Percentiles rank a stretch among this genome's conserved stretches.
Conservation (phyloP, 2,329 filamentous ascomycete genomes). For the Stachybotrys chlorohalonatus region DNA sequence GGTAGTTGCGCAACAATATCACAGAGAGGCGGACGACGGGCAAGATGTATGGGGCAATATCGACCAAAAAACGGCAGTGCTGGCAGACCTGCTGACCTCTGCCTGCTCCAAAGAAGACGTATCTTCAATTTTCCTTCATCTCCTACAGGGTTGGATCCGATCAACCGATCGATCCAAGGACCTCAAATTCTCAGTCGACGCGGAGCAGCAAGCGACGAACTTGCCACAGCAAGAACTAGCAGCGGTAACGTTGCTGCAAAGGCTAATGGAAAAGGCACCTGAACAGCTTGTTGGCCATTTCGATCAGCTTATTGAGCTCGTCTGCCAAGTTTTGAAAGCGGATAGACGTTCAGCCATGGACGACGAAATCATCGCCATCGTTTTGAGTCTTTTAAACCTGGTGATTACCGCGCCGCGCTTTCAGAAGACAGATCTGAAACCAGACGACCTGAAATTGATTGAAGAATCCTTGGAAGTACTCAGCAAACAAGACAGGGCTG, state of each 20-base stretch:
- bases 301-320: constrained; percentile 54
- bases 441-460: constrained; percentile 32
- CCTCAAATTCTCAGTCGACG: constrained; percentile 17
- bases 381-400: constrained; percentile 52
- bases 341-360: constrained; percentile 30
- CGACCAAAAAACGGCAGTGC: constrained; percentile 35
- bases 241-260: constrained; percentile 54
- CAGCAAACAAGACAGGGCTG: constrained; percentile 23
- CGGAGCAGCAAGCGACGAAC: constrained; percentile 15
- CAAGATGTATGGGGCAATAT: constrained; percentile 30
- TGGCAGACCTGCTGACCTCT: constrained; percentile 40
- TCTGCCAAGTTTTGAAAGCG: constrained; percentile 48
- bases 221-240: constrained; percentile 41
- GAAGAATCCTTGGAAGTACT: constrained; percentile 39
- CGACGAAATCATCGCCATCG: constrained; percentile 41
- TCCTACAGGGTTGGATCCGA: constrained; percentile 50
- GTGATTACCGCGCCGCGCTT: constrained; percentile 50
- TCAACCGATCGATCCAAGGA: constrained; percentile 11
- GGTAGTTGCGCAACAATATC: constrained; percentile 27
- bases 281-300: constrained; percentile 56
- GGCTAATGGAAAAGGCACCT: constrained; percentile 53
- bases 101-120: constrained; percentile 46
- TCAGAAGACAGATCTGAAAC: constrained; percentile 35
- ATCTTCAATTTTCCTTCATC: constrained; percentile 49
- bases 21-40: constrained; percentile 2